Base-by-base conservation (phyloP, 345 rosid species). In the Arabidopsis arenosa region DNA sequence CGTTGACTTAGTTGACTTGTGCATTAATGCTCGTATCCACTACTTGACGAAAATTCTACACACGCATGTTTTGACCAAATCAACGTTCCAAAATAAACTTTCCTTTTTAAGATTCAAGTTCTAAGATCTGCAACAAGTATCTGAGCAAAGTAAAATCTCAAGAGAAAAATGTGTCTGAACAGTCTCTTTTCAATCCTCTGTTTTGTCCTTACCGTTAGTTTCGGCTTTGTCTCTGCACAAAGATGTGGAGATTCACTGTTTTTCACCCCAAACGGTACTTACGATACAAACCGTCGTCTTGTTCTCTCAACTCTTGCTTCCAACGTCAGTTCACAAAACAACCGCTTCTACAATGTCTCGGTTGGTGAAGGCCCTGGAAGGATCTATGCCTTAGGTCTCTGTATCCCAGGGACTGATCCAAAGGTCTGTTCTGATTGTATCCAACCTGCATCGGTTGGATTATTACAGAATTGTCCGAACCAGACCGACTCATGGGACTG, bases 251-350 rank as follows among this genome's bases (percentile, higher is more conserved):
- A 33, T 0, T 7, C 21, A 1, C 0, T 33, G 21, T 57, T 2
- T 33, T 57, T 57, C 40, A 57, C 0, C 1, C 41, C 62, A 0
- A 33, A 57, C 6, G 1, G 23, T 8, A 30, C 9, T n/a, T 64
- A 64, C 9, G 68, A 64, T 0, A 26, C 40, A n/a, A 64, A 64
- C 72, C 78, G 71, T 21, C 57, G 21, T 56, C 72, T 74, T 57
- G 7, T 74, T 47, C 63, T 45, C 33, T 36, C 66, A 10, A 35
- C 66, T 47, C 66, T 74, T 0, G 8, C 60, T 45, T 57, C 66
- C 53, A 57, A 74, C 23, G 37, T 73, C 28, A 73, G 64, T 33
- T 33, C 30, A 26, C 71, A 5, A 17, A 10, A 28, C 4, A 52
- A 47, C 52, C 4, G 72, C 9, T 74, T n/a, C 57, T 55, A 53